Percentiles rank a stretch among this genome's conserved stretches.
phyloP scores from a whole-genome alignment of 768 basidiomycete species.

The Cytidiella melzeri region DNA sequence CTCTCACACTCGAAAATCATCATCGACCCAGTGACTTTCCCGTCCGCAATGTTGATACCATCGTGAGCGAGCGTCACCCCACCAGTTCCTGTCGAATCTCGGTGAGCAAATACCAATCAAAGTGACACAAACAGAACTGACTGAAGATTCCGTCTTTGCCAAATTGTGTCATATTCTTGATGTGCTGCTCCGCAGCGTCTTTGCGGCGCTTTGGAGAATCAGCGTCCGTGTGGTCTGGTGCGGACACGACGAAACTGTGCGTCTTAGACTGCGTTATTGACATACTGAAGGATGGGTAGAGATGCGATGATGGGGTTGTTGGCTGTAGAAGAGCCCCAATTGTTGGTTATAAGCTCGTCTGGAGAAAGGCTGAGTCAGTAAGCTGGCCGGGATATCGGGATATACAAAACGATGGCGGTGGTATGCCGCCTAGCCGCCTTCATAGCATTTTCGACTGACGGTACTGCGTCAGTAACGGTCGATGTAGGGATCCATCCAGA shows the following conservation, averaged over 20 bases:
- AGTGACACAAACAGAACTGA: conserved; percentile 25
- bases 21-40: conserved; percentile 10
- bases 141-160: conserved; percentile 44
- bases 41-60: conserved; percentile 12
- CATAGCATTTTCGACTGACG: no score
- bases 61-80: conserved; percentile 17
- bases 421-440: no score
- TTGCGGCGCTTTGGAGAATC: conserved; percentile 52
- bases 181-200: conserved; percentile 47
- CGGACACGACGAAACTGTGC: conserved; percentile 53
- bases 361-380: no score
- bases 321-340: neutral
- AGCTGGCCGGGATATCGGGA: no score
- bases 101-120: neutral
- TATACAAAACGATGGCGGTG: no score
- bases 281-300: conserved; percentile 7
- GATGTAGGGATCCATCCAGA: no score
- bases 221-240: conserved; percentile 58
- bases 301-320: neutral
- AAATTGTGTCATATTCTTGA: conserved; percentile 37
- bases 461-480: no score
- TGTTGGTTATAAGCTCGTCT: no score
- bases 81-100: conserved; percentile 12
- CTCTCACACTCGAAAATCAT: conserved; percentile 11
- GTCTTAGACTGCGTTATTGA: neutral